phyloP scores from a whole-genome alignment of 2,329 filamentous ascomycete species.

The Verticillium isaacii region DNA sequence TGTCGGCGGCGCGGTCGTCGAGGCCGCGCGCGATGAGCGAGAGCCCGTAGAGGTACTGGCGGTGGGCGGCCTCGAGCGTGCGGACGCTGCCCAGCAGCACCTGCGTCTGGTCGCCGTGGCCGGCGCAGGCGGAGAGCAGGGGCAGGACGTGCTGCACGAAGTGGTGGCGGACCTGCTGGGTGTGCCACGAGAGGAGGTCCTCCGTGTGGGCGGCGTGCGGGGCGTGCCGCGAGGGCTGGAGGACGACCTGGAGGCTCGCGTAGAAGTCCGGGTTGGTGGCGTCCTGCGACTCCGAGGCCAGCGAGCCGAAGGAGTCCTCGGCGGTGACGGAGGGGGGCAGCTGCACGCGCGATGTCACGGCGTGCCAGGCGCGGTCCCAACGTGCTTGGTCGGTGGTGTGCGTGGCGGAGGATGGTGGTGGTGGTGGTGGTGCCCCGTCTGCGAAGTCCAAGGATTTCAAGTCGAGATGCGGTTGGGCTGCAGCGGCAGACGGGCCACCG shows the following conservation, averaged over 20 bases:
- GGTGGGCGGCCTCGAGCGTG: constrained; percentile 55
- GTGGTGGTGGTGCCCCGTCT: background rate
- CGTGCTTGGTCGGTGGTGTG: constrained; percentile 45
- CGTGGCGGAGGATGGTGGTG: constrained; percentile 1
- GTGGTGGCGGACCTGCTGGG: constrained; percentile 55
- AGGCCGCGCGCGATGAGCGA: constrained; percentile 46
- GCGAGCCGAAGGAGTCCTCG: constrained; percentile 49
- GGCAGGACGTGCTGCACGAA: constrained; percentile 57
- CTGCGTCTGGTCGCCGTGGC: constrained; percentile 35
- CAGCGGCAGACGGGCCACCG: constrained; percentile 28
- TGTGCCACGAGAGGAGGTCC: constrained; percentile 56
- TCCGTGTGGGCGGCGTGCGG: constrained; percentile 49
- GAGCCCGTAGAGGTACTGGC: constrained; percentile 52
- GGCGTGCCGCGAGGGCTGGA: constrained; percentile 39
- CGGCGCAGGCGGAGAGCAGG: constrained; percentile 42
- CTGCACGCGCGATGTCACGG: constrained; percentile 52
- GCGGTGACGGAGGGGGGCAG: constrained; percentile 51
- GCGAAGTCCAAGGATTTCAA: constrained; percentile 11
- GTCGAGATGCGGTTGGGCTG: constrained; percentile 1
- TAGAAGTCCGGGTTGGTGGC: constrained; percentile 36
- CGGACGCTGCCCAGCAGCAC: constrained; percentile 48
- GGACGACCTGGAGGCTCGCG: constrained; percentile 47
- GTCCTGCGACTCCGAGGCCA: constrained; percentile 38
- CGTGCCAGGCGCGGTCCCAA: constrained; percentile 60
- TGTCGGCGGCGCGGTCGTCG: constrained; percentile 28